phyloP scores from a whole-genome alignment of 129 eudicot species.

The Artemisia argyi region DNA sequence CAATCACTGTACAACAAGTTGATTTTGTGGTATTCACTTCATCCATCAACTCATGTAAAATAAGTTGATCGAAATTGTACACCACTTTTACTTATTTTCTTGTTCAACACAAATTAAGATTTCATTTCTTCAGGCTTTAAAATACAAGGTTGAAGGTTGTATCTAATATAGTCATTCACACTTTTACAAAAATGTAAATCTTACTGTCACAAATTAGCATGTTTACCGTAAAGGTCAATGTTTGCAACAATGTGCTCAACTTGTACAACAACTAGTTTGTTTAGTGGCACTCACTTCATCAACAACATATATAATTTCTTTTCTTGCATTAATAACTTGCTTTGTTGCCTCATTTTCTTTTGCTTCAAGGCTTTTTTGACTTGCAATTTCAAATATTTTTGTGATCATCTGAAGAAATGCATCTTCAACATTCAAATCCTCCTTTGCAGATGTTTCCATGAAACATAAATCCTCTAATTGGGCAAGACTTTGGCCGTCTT shows the following conservation, averaged over 20 bases:
- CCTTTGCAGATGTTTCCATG: slow-evolving; percentile 81
- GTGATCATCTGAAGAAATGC: slow-evolving; percentile 77
- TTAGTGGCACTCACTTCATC: slow-evolving; percentile 73
- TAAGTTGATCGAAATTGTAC: no score
- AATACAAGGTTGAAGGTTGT: no score
- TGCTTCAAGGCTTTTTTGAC: slow-evolving; percentile 55
- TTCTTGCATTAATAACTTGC: slow-evolving; percentile 40
- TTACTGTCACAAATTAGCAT: slow-evolving; percentile 4
- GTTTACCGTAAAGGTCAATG: no score
- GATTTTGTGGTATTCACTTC: no score
- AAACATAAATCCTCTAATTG: slow-evolving; percentile 64
- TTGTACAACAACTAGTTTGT: slow-evolving; percentile 62
- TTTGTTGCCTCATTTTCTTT: slow-evolving; percentile 33
- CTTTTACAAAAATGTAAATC: slow-evolving; percentile 1
- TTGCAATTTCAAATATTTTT: slow-evolving; percentile 52
- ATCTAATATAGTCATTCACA: no score
- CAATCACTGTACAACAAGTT: no score
- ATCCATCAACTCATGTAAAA: no score
- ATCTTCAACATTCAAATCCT: slow-evolving; percentile 72
- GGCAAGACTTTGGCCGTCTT: slow-evolving; percentile 67
- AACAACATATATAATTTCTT: slow-evolving; percentile 54
- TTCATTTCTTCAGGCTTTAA: no score
- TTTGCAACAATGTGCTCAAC: slow-evolving; percentile 24
- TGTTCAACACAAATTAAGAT: no score
- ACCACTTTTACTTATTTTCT: no score